Conservation (phyloP, 2,329 filamentous ascomycete genomes). For the Teratosphaeria gauchensis region DNA sequence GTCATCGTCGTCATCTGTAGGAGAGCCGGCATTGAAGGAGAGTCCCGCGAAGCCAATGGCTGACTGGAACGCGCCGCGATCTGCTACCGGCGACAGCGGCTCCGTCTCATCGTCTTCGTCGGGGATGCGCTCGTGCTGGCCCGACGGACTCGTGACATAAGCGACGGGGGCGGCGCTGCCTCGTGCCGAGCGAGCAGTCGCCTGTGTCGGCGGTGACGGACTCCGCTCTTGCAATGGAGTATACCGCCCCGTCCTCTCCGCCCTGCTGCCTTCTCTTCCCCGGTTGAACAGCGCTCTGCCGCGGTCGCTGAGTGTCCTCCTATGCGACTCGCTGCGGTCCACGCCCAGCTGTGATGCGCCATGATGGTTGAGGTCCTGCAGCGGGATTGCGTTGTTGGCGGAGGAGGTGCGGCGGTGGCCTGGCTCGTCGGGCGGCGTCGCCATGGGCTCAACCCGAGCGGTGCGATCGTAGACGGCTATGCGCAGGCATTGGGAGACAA, state of each 20-base stretch:
- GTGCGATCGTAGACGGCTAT: neutral
- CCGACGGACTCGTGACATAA: slow-evolving; percentile 29
- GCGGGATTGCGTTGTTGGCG: slow-evolving; percentile 45
- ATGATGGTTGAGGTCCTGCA: slow-evolving; percentile 44
- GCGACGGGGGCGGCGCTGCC: slow-evolving; percentile 18
- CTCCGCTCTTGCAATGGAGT: slow-evolving; percentile 37
- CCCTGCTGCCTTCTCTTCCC: slow-evolving; percentile 26
- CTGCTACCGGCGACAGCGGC: slow-evolving; percentile 33
- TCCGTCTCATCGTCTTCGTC: slow-evolving; percentile 29
- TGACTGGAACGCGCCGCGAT: slow-evolving; percentile 38
- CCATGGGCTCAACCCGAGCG: neutral
- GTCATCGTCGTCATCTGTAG: slow-evolving; percentile 11
- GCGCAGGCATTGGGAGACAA: neutral
- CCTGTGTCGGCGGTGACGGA: neutral
- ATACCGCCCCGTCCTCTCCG: slow-evolving; percentile 29
- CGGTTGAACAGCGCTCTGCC: slow-evolving; percentile 35
- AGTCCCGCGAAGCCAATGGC: slow-evolving; percentile 40
- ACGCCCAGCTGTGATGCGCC: slow-evolving; percentile 19
- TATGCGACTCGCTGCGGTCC: slow-evolving; percentile 25
- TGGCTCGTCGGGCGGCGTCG: neutral
- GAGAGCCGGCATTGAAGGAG: slow-evolving; percentile 33
- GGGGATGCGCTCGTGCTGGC: slow-evolving; percentile 20
- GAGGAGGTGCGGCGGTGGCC: neutral
- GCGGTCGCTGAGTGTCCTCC: slow-evolving; percentile 40
- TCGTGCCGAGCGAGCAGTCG: slow-evolving; percentile 2